Evolutionary conservation across 2,329 filamentous ascomycete species (phyloP).

Genomic region (Ophiostoma ulmi): DNA sequence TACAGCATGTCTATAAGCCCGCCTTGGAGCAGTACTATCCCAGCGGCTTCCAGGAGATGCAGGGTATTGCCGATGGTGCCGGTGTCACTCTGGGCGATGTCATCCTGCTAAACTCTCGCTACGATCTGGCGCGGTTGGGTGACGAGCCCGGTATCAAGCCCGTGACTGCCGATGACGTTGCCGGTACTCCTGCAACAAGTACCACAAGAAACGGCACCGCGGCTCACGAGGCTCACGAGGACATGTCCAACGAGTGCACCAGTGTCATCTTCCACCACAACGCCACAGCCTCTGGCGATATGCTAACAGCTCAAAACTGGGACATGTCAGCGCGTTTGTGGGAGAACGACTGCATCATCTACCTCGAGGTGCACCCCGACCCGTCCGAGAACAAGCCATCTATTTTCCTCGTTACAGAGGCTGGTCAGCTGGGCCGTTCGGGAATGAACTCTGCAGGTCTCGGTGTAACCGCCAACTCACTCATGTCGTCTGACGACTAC

Average conservation of each 20-base stretch:
- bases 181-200: not conserved
- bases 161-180: not conserved
- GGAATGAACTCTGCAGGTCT: constrained; percentile 33
- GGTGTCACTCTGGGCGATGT: constrained; percentile 28
- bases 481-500: constrained; percentile 30
- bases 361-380: constrained; percentile 31
- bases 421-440: constrained; percentile 30
- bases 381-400: constrained; percentile 26
- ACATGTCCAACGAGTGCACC: constrained; percentile 24
- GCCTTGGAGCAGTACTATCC: constrained; percentile 28
- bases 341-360: constrained; percentile 29
- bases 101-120: constrained; percentile 30
- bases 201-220: not conserved
- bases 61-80: constrained; percentile 30
- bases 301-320: constrained; percentile 26
- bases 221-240: not conserved
- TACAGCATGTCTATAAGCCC: constrained; percentile 29
- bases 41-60: constrained; percentile 23
- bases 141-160: constrained; percentile 18
- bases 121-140: constrained; percentile 27
- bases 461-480: constrained; percentile 31
- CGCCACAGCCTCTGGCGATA: constrained; percentile 19
- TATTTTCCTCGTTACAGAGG: constrained; percentile 32
- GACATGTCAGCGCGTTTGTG: constrained; percentile 28
- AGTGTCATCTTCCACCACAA: constrained; percentile 24